phyloP scores from a whole-genome alignment of 306 rosid genomes.

The Myrica gale region DNA sequence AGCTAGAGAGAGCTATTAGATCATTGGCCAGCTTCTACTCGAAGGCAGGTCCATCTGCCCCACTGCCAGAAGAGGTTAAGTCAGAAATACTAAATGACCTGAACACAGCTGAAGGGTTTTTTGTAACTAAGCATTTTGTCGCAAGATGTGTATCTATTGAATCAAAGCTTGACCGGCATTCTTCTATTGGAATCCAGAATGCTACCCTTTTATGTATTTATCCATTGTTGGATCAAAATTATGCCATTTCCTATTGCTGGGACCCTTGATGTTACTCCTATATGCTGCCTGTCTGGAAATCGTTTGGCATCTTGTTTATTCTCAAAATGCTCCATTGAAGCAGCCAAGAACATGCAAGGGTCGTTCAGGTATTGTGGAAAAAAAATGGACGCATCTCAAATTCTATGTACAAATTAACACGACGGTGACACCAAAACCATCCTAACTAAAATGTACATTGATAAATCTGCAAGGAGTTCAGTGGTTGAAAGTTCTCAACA shows the following conservation, averaged over 20 bases:
- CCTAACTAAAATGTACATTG: not conserved
- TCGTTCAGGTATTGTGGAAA: not conserved
- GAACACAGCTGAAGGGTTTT: conserved; percentile 57
- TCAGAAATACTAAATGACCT: conserved; percentile 68
- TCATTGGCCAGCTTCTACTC: conserved; percentile 81
- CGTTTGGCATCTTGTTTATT: not conserved
- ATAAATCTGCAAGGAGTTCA: conserved; percentile 4
- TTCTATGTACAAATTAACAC: not conserved
- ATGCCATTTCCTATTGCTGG: not conserved
- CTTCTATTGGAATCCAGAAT: conserved; percentile 9
- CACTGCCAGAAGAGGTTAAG: conserved; percentile 62
- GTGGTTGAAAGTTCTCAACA: not conserved
- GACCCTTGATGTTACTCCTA: not conserved
- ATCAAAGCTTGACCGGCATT: not conserved
- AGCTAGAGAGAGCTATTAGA: conserved; percentile 77
- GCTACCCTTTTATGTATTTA: not conserved
- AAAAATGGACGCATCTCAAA: too few species aligned
- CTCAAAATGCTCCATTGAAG: not conserved
- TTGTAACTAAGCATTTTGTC: conserved; percentile 30
- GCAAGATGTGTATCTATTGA: not conserved
- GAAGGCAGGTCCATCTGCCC: conserved; percentile 85
- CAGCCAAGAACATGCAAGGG: not conserved
- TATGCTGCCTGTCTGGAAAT: not conserved
- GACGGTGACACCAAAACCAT: not conserved
- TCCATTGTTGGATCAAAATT: not conserved